These are phyloP conservation scores for Geosmithia morbida DNA, from an alignment of 2,329 filamentous ascomycete species.

Conservation along the genomic window DNA sequence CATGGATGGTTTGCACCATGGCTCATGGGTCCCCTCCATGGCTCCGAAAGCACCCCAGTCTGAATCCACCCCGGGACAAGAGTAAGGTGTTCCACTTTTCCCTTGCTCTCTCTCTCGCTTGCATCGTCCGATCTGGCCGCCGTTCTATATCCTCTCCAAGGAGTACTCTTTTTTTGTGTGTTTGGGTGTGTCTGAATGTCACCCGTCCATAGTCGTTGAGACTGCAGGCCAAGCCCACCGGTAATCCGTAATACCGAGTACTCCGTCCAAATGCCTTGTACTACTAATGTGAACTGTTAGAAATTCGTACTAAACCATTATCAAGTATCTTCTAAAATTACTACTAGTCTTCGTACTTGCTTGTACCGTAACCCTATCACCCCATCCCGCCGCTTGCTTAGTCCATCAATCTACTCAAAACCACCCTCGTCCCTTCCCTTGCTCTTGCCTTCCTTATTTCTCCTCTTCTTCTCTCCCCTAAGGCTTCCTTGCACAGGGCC, in stretches of 20 bases:
- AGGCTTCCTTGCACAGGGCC: neutral
- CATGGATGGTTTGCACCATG: neutral
- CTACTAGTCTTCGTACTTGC: neutral
- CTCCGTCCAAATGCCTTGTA: neutral
- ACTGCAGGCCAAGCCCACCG: neutral
- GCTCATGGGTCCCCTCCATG: neutral
- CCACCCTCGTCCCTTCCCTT: neutral
- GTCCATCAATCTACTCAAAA: neutral
- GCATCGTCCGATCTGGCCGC: neutral
- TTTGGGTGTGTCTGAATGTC: neutral
- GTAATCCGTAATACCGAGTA: neutral
- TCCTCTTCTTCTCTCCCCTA: neutral
- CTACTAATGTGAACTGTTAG: neutral
- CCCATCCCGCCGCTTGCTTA: neutral
- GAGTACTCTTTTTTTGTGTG: neutral
- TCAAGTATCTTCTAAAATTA: neutral
- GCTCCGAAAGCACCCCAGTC: neutral
- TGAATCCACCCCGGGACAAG: neutral
- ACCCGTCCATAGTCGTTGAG: neutral
- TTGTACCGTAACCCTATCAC: neutral
- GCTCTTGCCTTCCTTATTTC: neutral
- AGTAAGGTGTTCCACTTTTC: neutral
- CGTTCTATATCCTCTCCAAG: neutral
- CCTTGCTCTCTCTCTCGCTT: neutral
- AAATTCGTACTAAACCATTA: neutral